A percentile compares a stretch with the other conserved stretches of the same genome.
These are phyloP conservation scores for Dactylonectria estremocensis DNA, from an alignment of 2,329 filamentous ascomycete genomes.

Conservation along the genomic window DNA sequence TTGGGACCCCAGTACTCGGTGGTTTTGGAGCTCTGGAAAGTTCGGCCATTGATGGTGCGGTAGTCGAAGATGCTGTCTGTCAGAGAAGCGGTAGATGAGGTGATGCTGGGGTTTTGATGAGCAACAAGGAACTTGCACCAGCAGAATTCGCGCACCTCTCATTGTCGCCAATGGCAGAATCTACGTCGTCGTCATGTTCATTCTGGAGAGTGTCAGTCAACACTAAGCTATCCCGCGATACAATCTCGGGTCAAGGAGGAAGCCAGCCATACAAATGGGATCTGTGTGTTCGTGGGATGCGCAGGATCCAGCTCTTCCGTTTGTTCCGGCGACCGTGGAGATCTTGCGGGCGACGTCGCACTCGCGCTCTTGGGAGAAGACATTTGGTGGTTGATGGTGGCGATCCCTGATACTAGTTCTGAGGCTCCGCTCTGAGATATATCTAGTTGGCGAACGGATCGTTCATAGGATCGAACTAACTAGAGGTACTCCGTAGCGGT, in stretches of 20 bases:
- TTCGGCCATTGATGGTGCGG: slow-evolving; percentile 17
- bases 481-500: no score
- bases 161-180: slow-evolving; percentile 20
- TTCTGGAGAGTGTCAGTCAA: slow-evolving; percentile 5
- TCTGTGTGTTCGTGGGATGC: slow-evolving; percentile 22
- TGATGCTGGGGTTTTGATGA: not conserved
- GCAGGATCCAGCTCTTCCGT: not conserved
- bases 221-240: no score
- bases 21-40: slow-evolving; percentile 15
- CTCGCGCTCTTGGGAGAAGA: slow-evolving; percentile 14
- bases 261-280: slow-evolving; percentile 19
- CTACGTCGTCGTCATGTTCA: slow-evolving; percentile 10
- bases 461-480: not conserved
- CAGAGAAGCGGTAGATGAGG: slow-evolving; percentile 11
- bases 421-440: not conserved
- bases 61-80: slow-evolving; percentile 22
- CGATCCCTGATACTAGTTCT: not conserved
- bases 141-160: slow-evolving; percentile 10
- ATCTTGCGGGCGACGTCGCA: not conserved
- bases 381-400: not conserved
- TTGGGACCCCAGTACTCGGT: slow-evolving; percentile 24
- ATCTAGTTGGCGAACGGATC: not conserved
- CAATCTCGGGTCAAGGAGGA: not conserved
- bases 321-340: not conserved
- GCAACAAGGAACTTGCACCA: not conserved